phyloP scores from a whole-genome alignment of 768 basidiomycete genomes.

The Boletus fagicola region DNA sequence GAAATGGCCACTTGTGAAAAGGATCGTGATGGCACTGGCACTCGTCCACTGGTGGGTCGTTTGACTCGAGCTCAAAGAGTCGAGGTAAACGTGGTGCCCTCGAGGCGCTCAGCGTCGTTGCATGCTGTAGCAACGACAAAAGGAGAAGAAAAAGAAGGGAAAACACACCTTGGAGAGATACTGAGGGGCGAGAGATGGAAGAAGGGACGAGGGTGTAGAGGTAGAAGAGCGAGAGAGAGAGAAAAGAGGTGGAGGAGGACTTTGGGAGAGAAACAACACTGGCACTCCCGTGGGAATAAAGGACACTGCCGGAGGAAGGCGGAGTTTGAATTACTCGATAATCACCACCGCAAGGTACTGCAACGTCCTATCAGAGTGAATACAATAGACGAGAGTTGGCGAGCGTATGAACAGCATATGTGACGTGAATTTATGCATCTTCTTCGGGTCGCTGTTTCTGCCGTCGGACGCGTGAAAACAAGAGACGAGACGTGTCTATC shows the following conservation, averaged over 20 bases:
- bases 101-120: conserved; percentile 24
- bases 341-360: not conserved
- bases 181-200: conserved; percentile 9
- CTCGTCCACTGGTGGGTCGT: not conserved
- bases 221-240: conserved; percentile 27
- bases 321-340: conserved; percentile 44
- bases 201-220: conserved; percentile 27
- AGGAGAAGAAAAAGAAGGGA: not conserved
- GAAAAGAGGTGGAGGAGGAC: conserved; percentile 29
- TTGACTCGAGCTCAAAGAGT: conserved; percentile 9
- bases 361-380: too few relatives aligned
- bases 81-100: conserved; percentile 29
- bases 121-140: conserved; percentile 9
- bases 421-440: too few relatives aligned
- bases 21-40: conserved; percentile 5
- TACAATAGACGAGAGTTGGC: too few relatives aligned
- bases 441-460: not conserved
- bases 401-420: too few relatives aligned
- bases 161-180: conserved; percentile 27
- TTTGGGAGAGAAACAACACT: conserved; percentile 44
- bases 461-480: too few relatives aligned
- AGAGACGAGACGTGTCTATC: not conserved
- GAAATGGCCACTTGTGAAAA: not conserved
- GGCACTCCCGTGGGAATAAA: conserved; percentile 41
- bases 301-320: conserved; percentile 29